These are phyloP conservation scores for Paramecium sonneborni DNA, from an alignment of 73 alveolate genomes.

Conservation along the genomic window DNA sequence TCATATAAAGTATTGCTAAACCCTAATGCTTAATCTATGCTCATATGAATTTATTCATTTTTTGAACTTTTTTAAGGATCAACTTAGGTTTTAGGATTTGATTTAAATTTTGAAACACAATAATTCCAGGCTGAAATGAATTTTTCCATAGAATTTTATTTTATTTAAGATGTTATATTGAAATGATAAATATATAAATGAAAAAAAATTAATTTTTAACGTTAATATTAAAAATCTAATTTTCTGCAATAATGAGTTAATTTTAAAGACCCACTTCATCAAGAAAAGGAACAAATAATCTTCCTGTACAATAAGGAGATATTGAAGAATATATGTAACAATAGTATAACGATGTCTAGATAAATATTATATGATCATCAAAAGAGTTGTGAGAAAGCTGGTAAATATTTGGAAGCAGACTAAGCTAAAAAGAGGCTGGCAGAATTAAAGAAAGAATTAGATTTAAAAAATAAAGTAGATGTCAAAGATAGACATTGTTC, in stretches of 20 bases:
- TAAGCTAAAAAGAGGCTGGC: conserved; percentile 45
- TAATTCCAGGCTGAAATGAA: too few species aligned
- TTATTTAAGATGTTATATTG: too few species aligned
- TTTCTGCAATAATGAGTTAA: neutral
- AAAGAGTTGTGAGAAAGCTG: conserved; percentile 58
- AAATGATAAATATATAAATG: neutral
- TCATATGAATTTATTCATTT: too few species aligned
- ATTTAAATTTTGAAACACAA: too few species aligned
- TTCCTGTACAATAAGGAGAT: neutral
- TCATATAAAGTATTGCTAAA: too few species aligned
- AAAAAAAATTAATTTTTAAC: neutral
- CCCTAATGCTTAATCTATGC: too few species aligned
- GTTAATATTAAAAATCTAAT: neutral
- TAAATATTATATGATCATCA: conserved; percentile 56
- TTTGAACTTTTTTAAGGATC: too few species aligned
- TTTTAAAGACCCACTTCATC: neutral
- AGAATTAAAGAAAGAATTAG: conserved; percentile 57
- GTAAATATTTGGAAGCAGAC: conserved; percentile 60
- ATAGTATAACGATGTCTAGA: too few species aligned
- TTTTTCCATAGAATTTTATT: too few species aligned
- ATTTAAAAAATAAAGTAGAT: conserved; percentile 51
- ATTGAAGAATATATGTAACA: conserved; percentile 33
- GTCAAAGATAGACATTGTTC: conserved; percentile 55
- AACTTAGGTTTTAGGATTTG: too few species aligned
- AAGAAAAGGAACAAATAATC: neutral